A percentile compares a stretch with the other conserved stretches of the same genome.
These are phyloP conservation scores for Holtermannia corniformis DNA, from an alignment of 768 basidiomycete genomes.

Conservation along the genomic window DNA sequence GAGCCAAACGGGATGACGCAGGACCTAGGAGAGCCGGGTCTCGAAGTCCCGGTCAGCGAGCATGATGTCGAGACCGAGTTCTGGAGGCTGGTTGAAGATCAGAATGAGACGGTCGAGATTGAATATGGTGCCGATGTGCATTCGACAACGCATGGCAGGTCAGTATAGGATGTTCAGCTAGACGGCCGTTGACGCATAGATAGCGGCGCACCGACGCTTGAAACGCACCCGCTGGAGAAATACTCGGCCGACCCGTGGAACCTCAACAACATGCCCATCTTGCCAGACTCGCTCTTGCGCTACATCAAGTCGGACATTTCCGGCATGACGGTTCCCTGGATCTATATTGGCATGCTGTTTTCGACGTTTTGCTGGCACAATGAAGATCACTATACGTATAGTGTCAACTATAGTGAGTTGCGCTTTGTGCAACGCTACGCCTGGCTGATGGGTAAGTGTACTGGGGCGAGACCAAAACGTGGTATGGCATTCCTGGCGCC, in stretches of 20 bases:
- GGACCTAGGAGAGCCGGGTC: constrained; percentile 16
- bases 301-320: constrained; percentile 99
- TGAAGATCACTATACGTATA: constrained; percentile 98
- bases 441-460: constrained; percentile 55
- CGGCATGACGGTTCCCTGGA: constrained; percentile 99
- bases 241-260: constrained; percentile 95
- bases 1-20: constrained; percentile 8
- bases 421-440: not conserved
- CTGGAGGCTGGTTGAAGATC: constrained; percentile 88
- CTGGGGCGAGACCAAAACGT: constrained; percentile 99
- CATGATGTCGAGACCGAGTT: constrained; percentile 90
- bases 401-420: constrained; percentile 76
- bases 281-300: constrained; percentile 82
- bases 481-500: constrained; percentile 96
- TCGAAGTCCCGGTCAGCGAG: constrained; percentile 57
- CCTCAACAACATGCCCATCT: constrained; percentile 90
- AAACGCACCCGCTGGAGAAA: constrained; percentile 77
- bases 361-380: constrained; percentile 99
- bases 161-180: constrained; percentile 17
- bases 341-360: constrained; percentile 97
- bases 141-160: constrained; percentile 96
- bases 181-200: constrained; percentile 6
- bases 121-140: constrained; percentile 99
- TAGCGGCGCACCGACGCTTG: constrained; percentile 91
- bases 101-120: constrained; percentile 84